Base-by-base conservation (phyloP, 2,329 filamentous ascomycete genomes). In the Davidsoniella neocaledoniae region DNA sequence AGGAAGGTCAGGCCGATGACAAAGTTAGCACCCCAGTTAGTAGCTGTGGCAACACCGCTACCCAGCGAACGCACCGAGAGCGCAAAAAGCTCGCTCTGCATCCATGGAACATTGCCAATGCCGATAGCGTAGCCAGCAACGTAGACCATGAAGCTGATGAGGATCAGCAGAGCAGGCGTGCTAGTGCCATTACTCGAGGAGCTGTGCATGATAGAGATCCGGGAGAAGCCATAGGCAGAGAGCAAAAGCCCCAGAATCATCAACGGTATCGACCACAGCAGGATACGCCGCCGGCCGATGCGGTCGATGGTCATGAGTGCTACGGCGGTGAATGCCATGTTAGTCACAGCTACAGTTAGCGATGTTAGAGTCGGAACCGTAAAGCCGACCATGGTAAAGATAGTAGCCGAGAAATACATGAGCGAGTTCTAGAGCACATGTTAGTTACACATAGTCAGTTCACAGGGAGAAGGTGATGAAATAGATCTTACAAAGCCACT, bases 81-180 rank as follows among this genome's bases (percentile, higher is more conserved):
- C 1, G 87, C 83, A 60, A 95, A 95, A 29, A 94, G 74, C 66
- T 96, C 90, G 57, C 81, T 86, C 66, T 94, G 88, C 72, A 94
- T 90, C 90, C 90, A 96, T 0, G 90, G 88, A 2, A 96, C 86
- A 58, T 87, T 93, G 7, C 90, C 90, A 2, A 96, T 72, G 2
- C 90, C 90, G 1, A 88, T 70, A 1, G 90, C 90, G 61, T 93
- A 96, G 1, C 81, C 73, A 7, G 85, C 82, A 2, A 94, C 87
- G 63, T 93, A 95, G 6, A 86, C 57, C 63, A 87, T 81, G 62
- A 95, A 81, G 55, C 82, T 82, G 39, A 76, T 55, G 2, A 95
- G 73, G 41, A 95, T 81, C 16, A 80, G 60, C 25, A 68, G 52
- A 2, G 75, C 69, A 0, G 72, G 68, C 14, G 61, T 58, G 46